Conservation (phyloP, 108 stramenopile genomes). For the Cyclotella atomus region DNA sequence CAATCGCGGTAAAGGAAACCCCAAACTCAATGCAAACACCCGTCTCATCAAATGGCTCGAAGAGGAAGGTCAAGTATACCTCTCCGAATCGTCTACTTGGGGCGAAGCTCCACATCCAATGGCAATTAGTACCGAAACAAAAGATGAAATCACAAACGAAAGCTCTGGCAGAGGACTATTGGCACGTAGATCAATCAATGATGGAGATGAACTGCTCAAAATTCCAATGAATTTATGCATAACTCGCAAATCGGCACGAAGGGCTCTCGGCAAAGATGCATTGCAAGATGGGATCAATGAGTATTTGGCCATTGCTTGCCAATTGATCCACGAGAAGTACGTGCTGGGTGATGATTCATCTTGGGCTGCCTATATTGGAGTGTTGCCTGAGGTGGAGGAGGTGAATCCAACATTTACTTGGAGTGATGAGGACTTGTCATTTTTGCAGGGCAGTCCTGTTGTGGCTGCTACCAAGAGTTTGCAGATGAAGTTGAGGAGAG, state of each 20-base stretch:
- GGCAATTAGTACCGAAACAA: slow-evolving; percentile 91
- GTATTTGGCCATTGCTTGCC: slow-evolving; percentile 94
- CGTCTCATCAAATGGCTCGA: slow-evolving; percentile 82
- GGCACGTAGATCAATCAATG: slow-evolving; percentile 86
- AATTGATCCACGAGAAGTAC: slow-evolving; percentile 89
- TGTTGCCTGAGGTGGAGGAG: slow-evolving; percentile 88
- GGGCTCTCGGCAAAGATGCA: slow-evolving; percentile 77
- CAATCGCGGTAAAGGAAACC: slow-evolving; percentile 46
- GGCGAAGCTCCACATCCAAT: slow-evolving; percentile 95
- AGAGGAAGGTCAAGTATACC: slow-evolving; percentile 79
- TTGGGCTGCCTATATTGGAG: slow-evolving; percentile 87
- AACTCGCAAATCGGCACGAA: slow-evolving; percentile 82
- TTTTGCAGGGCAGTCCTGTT: slow-evolving; percentile 90
- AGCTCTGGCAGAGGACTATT: slow-evolving; percentile 91
- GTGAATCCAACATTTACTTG: slow-evolving; percentile 95
- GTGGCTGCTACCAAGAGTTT: slow-evolving; percentile 86
- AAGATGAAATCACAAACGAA: slow-evolving; percentile 93
- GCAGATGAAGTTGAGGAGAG: slow-evolving; percentile 87
- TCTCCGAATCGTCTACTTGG: slow-evolving; percentile 85
- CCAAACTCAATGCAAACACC: slow-evolving; percentile 76
- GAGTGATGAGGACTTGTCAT: slow-evolving; percentile 88
- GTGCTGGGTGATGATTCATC: slow-evolving; percentile 73
- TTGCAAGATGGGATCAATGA: slow-evolving; percentile 86
- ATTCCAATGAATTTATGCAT: slow-evolving; percentile 88
- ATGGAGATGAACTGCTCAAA: slow-evolving; percentile 88